Evolutionary conservation across 2,329 filamentous ascomycete species (phyloP), one percentile per base, ranked within the genome.

Genomic region (Alternaria sp.): DNA sequence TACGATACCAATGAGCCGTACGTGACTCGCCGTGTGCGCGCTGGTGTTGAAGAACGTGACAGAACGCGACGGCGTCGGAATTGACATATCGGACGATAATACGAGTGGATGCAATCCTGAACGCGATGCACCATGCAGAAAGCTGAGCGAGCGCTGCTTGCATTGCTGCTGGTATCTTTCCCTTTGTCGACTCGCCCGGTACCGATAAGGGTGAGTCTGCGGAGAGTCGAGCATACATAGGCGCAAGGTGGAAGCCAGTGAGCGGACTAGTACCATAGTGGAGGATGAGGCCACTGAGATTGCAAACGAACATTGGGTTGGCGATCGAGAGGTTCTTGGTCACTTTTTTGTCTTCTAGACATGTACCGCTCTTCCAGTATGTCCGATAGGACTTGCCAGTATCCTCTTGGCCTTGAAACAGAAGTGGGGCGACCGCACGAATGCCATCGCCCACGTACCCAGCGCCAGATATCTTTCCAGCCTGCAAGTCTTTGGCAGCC

Each of bases 81-180:
- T 17, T 17, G 7, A 37, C 34, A 37, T 37, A 37, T 1, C 84
- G 81, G 9, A 88, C 58, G 0, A 67, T 71, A 3, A 84, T 55
- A 9, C 69, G 66, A 11, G 67, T 62, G 3, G 52, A 21, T 11
- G 73, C 41, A 3, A 67, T 55, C 44, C 72, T 70, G 51, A 84
- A 83, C 0, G 82, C 78, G 3, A 63, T 52, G 0, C 71, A 68
- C 84, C 84, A 86, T 36, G 77, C 74, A 4, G 57, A 52, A 61
- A 86, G 86, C 46, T 86, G 80, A 2, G 67, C 61, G 55, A 73
- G 77, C 0, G 82, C 82, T 0, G 78, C 75, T 24, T 68, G 63
- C 37, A 55, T 13, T 9, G 10, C 31, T 8, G 45, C 44, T 28
- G 40, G 21, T 14, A 28, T 3, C 34, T 36, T n/a, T 8, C 34